Base-by-base conservation (phyloP, 208 protist species). In the Crithidia thermophila region DNA sequence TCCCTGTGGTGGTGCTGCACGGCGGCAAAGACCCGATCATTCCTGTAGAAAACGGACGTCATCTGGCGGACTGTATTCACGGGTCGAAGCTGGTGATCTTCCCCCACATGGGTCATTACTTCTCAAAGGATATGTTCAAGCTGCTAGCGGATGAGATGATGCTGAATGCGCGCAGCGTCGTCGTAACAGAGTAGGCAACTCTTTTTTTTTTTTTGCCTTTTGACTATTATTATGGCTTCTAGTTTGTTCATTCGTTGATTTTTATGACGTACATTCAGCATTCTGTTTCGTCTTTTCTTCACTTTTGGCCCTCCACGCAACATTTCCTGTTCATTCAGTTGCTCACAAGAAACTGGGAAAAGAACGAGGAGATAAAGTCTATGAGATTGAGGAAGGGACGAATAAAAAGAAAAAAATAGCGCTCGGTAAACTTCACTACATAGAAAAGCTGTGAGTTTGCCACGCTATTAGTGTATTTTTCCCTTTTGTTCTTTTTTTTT, bases 41-140 rank as follows among this genome's bases (percentile, higher is more conserved):
- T 34, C 83, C 77, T 2, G 75, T 84, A 6, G 46, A 31, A 0
- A 78, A 94, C 64, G 88, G 71, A 30, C 81, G 79, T 14, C 85
- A 75, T 58, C 81, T 86, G 1, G 88, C 88, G 28, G 31, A 58
- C 55, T 67, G 80, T 45, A 71, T 94, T 20, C 70, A 73, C 14
- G 68, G 73, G 21, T 42, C 85, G 4, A 78, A 80, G 14, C 51
- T 91, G 33, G 70, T 92, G 3, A 57, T 92, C 4, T 75, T 90
- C 21, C 77, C 85, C 23, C 76, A 53, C 45, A 92, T 94, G 88
- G 88, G 85, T 8, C 88, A 94, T 63, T 94, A 92, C 75, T 88
- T 94, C 60, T 67, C 77, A 0, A 45, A 70, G 20, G 71, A 69
- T n/a, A 59, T 84, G 50, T 77, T 75, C n/a, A 43, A 39, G 5